Evolutionary conservation across 768 basidiomycete genomes (phyloP), one percentile per base, ranked within the genome.

Genomic region (Panellus pusillus): DNA sequence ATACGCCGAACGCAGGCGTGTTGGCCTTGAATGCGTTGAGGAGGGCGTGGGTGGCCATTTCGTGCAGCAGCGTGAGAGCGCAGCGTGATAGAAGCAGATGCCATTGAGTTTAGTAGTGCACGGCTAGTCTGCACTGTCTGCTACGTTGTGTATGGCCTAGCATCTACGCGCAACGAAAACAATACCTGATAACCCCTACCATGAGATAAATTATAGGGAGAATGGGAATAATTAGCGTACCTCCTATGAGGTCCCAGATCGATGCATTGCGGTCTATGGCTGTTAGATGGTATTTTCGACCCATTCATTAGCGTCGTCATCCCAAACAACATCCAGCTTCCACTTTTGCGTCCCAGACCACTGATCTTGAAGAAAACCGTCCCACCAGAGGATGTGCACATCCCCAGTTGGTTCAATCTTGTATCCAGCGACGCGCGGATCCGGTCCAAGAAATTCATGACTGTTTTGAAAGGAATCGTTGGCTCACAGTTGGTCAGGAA

Each of bases 1-100:
- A 87, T 1, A 79, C 81, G 9, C 87, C 85, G 54, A 88, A 84
- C 1, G 86, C 83, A 18, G 86, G 77, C 58, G 74, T 84, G 59
- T 76, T 73, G 0, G 79, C 71, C 58, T 75, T 77, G 68, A 88
- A 76, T 7, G 78, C 73, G 42, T 72, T 70, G 48, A 81, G 66
- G 18, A 87, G 79, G 4, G 81, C 66, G 65, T 84, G 82, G 24
- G 76, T 68, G 18, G 80, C 67, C 82, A 83, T 84, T 18, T 9
- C 32, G n/a, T 9, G 18, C 20, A 20, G 9, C 6, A 9, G 42
- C 13, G 42, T 27, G 42, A 19, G 24, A 35, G 32, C 8, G 32
- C 32, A 14, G 32, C 32, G 32, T 35, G 32, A 35, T 35, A 14
- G 32, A 35, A 35, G 32, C 32, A 35, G 32, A 14, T 35, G 32